Evolutionary conservation across 768 basidiomycete genomes (phyloP), one percentile per base, ranked within the genome.

Genomic region (Agrocybe pediades): DNA sequence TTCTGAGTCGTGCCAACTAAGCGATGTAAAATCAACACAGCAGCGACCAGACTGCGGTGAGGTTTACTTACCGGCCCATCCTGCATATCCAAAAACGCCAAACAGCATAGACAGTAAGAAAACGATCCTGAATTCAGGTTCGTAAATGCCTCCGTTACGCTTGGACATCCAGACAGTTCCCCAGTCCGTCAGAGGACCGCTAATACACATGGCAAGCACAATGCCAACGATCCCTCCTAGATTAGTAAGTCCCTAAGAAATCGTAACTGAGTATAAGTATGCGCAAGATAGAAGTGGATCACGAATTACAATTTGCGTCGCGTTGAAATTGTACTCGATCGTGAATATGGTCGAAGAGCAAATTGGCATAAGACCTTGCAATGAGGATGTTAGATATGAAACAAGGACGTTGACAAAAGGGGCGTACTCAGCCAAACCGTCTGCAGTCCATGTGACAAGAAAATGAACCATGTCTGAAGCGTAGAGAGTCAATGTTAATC

Each of bases 271-370:
- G 29, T 16, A 7, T 25, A 47, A 4, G 20, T 36, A 39, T 44
- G 41, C 13, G 25, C 43, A 9, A n/a, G 41, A 20, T 26, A 36
- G 5, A 23, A 30, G 25, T 20, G 26, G n/a, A 21, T 9, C 16
- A 19, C 16, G n/a, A 30, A 65, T 41, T 53, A 68, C 75, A 41
- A 74, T 77, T 57, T 77, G 73, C 5, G 73, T 63, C 1, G 75
- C 72, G 40, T 66, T 67, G 59, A 77, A 75, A 55, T 71, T 68
- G 54, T 75, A 77, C 53, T 75, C 74, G 11, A 75, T 62, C 0
- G 74, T 77, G 57, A 77, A 77, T 46, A 77, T 75, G 1, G 75
- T 77, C 2, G 75, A 74, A 6, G 75, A 77, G 45, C 74, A 77
- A 9, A 77, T 69, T 0, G 73, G 74, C 39, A 77, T 66, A 19